phyloP scores from a whole-genome alignment of 305 asterid genomes.

The Fraxinus xanthoxyloides region DNA sequence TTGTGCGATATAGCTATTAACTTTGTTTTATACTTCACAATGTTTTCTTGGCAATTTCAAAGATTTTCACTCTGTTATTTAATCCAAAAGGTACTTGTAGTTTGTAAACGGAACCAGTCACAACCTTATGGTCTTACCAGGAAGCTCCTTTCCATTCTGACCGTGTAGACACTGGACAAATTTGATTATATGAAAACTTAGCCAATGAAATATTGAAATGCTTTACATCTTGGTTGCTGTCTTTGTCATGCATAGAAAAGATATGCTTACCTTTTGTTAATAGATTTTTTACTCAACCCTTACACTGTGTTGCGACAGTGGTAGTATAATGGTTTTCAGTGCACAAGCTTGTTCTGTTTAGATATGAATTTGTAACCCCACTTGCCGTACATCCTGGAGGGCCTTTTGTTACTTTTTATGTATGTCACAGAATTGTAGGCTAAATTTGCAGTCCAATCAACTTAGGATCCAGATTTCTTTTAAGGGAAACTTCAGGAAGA shows the following conservation, averaged over 20 bases:
- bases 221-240: not conserved
- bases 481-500: not conserved
- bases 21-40: not conserved
- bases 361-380: not conserved
- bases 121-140: not conserved
- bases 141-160: not conserved
- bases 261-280: not conserved
- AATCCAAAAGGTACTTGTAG: not conserved
- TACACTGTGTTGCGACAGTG: not conserved
- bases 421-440: not conserved
- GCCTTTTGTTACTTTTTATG: not conserved
- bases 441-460: not conserved
- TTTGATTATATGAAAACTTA: not conserved
- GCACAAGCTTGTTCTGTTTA: not conserved
- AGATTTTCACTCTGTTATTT: not conserved
- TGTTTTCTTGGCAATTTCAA: not conserved
- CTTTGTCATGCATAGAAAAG: not conserved
- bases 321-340: not conserved
- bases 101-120: not conserved
- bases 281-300: not conserved
- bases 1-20: not conserved
- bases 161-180: not conserved
- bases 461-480: not conserved
- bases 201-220: not conserved
- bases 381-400: not conserved